phyloP scores from a whole-genome alignment of 2,329 filamentous ascomycete species.

The Shiraia sp. region DNA sequence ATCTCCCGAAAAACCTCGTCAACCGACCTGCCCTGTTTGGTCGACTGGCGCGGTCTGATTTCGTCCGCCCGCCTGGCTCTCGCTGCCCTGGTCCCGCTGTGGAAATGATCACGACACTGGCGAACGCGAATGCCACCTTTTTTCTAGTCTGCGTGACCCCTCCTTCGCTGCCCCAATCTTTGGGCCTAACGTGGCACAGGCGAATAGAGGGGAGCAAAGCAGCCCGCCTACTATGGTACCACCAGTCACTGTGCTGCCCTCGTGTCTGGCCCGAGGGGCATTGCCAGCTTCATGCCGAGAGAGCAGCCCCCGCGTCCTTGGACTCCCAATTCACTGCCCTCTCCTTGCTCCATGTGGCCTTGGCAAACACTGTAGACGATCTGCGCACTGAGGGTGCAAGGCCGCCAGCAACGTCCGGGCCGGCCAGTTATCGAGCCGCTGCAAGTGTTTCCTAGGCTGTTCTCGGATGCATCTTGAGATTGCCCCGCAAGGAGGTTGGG shows the following conservation, averaged over 20 bases:
- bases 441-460: slow-evolving; percentile 40
- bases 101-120: slow-evolving; percentile 39
- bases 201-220: slow-evolving; percentile 24
- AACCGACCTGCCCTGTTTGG: slow-evolving; percentile 40
- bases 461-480: slow-evolving; percentile 29
- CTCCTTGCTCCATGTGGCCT: slow-evolving; percentile 24
- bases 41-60: slow-evolving; percentile 23
- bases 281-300: slow-evolving; percentile 24
- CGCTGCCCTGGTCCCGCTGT: slow-evolving; percentile 28
- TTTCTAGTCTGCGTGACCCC: slow-evolving; percentile 14
- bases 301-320: slow-evolving; percentile 19
- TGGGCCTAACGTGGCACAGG: slow-evolving; percentile 23
- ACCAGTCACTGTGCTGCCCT: slow-evolving; percentile 29
- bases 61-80: slow-evolving; percentile 27
- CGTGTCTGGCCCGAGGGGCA: slow-evolving; percentile 18
- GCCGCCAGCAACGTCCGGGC: slow-evolving; percentile 43
- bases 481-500: slow-evolving; percentile 36
- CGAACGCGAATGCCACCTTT: slow-evolving; percentile 19
- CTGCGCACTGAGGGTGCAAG: slow-evolving; percentile 29
- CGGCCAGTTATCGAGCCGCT: slow-evolving; percentile 47
- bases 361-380: slow-evolving; percentile 40
- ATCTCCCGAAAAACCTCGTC: slow-evolving; percentile 30
- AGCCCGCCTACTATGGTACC: slow-evolving; percentile 21
- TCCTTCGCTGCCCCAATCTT: slow-evolving; percentile 17
- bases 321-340: slow-evolving; percentile 22